Evolutionary conservation across 2,329 filamentous ascomycete genomes (phyloP).

Genomic region (Aspergillus sp.): DNA sequence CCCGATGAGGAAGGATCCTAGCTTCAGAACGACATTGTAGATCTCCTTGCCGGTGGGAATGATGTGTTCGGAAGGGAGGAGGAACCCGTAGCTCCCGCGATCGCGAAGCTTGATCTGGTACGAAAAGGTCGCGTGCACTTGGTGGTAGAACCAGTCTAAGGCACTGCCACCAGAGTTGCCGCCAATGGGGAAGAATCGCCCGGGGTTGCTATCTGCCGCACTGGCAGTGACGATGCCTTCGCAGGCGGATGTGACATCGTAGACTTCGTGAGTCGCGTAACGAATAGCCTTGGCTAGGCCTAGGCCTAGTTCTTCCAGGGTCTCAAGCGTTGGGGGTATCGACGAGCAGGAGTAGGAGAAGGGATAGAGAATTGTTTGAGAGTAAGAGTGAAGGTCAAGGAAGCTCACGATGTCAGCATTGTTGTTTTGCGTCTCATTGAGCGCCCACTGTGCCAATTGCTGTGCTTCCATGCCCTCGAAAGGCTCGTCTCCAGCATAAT

Average conservation of each 20-base stretch:
- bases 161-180: conserved; percentile 81
- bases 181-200: conserved; percentile 54
- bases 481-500: conserved; percentile 77
- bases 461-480: conserved; percentile 82
- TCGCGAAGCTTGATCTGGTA: conserved; percentile 94
- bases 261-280: conserved; percentile 71
- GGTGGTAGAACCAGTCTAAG: conserved; percentile 94
- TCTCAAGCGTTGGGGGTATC: conserved; percentile 82
- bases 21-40: conserved; percentile 77
- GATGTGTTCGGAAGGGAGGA: conserved; percentile 83
- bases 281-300: conserved; percentile 89
- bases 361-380: conserved; percentile 90
- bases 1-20: conserved; percentile 66
- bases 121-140: conserved; percentile 76
- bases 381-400: conserved; percentile 91
- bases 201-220: conserved; percentile 22
- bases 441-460: conserved; percentile 77
- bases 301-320: conserved; percentile 83
- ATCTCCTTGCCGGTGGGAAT: conserved; percentile 87
- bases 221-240: conserved; percentile 65
- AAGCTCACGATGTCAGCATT: conserved; percentile 79
- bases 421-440: conserved; percentile 70
- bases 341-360: conserved; percentile 81
- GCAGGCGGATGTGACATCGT: conserved; percentile 81
- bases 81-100: conserved; percentile 89